Evolutionary conservation across 441 rosid genomes (phyloP).

Genomic region (Populus tomentosa): DNA sequence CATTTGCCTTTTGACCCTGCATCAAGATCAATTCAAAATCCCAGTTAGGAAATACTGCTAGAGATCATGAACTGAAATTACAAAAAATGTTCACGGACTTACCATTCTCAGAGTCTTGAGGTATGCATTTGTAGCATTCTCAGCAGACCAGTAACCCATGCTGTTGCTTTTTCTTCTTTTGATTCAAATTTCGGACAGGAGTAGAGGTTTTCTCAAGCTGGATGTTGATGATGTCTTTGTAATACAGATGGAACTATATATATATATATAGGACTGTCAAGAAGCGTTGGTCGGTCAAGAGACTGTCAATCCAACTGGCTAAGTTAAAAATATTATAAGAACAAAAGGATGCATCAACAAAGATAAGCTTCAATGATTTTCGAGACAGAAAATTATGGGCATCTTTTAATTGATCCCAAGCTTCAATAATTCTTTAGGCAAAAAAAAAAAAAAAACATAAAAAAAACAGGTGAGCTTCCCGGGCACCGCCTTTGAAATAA

Average conservation of each 20-base stretch:
- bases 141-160: slow-evolving; percentile 94
- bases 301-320: slow-evolving; percentile 19
- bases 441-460: background rate
- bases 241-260: background rate
- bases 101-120: slow-evolving; percentile 80
- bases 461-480: slow-evolving; percentile 7
- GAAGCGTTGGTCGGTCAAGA: slow-evolving; percentile 3
- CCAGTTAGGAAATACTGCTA: background rate
- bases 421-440: too few relatives aligned
- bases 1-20: slow-evolving; percentile 65
- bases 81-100: slow-evolving; percentile 11
- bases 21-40: background rate
- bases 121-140: slow-evolving; percentile 90
- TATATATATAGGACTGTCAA: slow-evolving; percentile 21
- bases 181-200: background rate
- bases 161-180: background rate
- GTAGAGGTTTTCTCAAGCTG: background rate
- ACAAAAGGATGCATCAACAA: background rate
- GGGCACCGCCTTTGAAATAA: slow-evolving; percentile 8
- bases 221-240: slow-evolving; percentile 21
- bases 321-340: background rate
- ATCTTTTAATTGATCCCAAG: background rate
- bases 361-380: slow-evolving; percentile 19
- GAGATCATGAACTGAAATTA: background rate
- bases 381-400: slow-evolving; percentile 3